phyloP scores from a whole-genome alignment of 306 rosid genomes.

The Vachellia collinsii region DNA sequence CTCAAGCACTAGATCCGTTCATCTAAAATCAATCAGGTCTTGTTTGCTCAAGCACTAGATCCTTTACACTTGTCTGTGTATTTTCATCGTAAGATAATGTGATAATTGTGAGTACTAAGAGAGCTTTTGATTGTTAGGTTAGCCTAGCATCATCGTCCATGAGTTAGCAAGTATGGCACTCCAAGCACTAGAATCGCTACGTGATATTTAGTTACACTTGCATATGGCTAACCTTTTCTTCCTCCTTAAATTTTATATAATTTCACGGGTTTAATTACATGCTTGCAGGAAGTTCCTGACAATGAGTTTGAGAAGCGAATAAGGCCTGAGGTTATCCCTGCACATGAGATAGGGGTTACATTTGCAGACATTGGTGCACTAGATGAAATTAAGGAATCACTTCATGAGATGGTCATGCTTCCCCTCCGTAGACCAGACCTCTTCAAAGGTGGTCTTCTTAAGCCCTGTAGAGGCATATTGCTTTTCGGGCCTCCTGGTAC shows the following conservation, averaged over 20 bases:
- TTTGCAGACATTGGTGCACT: slow-evolving; percentile 69
- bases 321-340: slow-evolving; percentile 65
- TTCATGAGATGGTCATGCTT: slow-evolving; percentile 71
- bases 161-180: too few relatives aligned
- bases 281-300: slow-evolving; percentile 66
- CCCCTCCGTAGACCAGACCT: slow-evolving; percentile 77
- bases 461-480: slow-evolving; percentile 73
- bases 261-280: slow-evolving; percentile 17
- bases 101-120: too few relatives aligned
- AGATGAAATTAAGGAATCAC: slow-evolving; percentile 65
- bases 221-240: too few relatives aligned
- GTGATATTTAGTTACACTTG: too few relatives aligned
- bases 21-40: too few relatives aligned
- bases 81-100: too few relatives aligned
- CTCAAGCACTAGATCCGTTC: too few relatives aligned
- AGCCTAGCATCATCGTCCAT: too few relatives aligned
- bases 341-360: slow-evolving; percentile 70
- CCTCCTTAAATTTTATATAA: neutral
- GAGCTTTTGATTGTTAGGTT: too few relatives aligned
- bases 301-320: slow-evolving; percentile 78
- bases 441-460: slow-evolving; percentile 78
- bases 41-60: too few relatives aligned
- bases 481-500: slow-evolving; percentile 81
- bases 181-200: too few relatives aligned
- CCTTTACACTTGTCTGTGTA: too few relatives aligned